Base-by-base conservation (phyloP, 306 rosid species). In the Sechiopsis laciniata region DNA sequence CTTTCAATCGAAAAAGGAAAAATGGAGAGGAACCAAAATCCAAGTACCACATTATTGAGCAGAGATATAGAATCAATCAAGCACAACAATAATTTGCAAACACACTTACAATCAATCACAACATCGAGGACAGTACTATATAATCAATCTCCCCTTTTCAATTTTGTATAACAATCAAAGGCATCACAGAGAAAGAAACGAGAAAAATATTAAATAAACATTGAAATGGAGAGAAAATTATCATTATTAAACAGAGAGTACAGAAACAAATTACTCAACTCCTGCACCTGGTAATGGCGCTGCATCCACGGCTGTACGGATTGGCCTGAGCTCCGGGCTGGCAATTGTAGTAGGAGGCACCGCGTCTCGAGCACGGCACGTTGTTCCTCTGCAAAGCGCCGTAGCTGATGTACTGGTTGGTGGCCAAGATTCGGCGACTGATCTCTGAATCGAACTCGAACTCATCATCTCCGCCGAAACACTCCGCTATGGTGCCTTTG, bases 361-460 rank as follows among this genome's bases (percentile, higher is more conserved):
- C 97, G 2, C 95, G 97, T 59, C 95, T 90, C 17, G 99, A 95
- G 77, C 99, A 95, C 0, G 99, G 99, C 5, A 95, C 96, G 8
- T 87, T 85, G 91, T 95, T 89, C 93, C 91, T 91, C 90, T 82
- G 89, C 22, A 95, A 82, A 75, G 99, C 97, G 70, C 95, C 99
- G 80, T 95, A 95, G 95, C 99, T 95, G 86, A 95, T 83, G 84
- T 95, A 95, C 70, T 74, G 55, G 1, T 16, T 79, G 40, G 96
- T 95, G 56, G 99, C 97, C 75, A 95, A 80, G 72, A 95, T 91
- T 75, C 99, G 97, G 64, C 99, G 83, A 74, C 72, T 95, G 93
- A 89, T 87, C 85, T 95, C 99, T 0, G 84, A 88, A 80, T 87
- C 92, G 46, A 95, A 52, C n/a, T 85, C 93, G 26, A 88, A 91